Conservation (phyloP, 805 yeast genomes). For the Scheffersomyces lignosus region DNA sequence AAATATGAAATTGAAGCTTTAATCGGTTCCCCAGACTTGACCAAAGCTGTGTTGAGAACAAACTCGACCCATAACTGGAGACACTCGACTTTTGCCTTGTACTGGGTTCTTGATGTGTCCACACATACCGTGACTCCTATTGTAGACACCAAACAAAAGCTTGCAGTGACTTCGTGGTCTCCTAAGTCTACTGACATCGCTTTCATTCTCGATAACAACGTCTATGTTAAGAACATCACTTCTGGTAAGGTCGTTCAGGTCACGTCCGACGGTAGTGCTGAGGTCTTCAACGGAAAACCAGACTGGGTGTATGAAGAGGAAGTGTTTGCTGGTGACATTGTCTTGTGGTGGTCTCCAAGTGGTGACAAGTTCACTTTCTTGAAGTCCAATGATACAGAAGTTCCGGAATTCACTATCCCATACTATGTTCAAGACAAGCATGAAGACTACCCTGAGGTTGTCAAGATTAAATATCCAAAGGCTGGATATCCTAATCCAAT, state of each 20-base stretch:
- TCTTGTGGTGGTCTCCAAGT: constrained; percentile 75
- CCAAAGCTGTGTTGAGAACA: constrained; percentile 58
- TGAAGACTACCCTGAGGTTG: constrained; percentile 48
- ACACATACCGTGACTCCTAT: constrained; percentile 9
- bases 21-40: constrained; percentile 66
- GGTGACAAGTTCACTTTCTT: constrained; percentile 57
- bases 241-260: constrained; percentile 26
- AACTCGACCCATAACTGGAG: constrained; percentile 61
- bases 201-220: constrained; percentile 55
- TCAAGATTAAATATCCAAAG: constrained; percentile 64
- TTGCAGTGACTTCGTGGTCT: constrained; percentile 63
- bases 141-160: constrained; percentile 13
- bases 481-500: constrained; percentile 67
- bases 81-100: constrained; percentile 46
- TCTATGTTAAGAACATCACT: constrained; percentile 47
- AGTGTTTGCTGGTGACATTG: constrained; percentile 55
- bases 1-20: constrained; percentile 52
- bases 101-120: constrained; percentile 40
- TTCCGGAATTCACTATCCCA: constrained; percentile 52
- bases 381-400: constrained; percentile 59
- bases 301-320: constrained; percentile 91
- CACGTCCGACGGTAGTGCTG: constrained; percentile 52
- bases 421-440: constrained; percentile 42
- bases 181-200: constrained; percentile 58
- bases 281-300: constrained; percentile 65